Evolutionary conservation across 306 rosid species (phyloP), one percentile per base, ranked within the genome.

Genomic region (Vicia sativa): DNA sequence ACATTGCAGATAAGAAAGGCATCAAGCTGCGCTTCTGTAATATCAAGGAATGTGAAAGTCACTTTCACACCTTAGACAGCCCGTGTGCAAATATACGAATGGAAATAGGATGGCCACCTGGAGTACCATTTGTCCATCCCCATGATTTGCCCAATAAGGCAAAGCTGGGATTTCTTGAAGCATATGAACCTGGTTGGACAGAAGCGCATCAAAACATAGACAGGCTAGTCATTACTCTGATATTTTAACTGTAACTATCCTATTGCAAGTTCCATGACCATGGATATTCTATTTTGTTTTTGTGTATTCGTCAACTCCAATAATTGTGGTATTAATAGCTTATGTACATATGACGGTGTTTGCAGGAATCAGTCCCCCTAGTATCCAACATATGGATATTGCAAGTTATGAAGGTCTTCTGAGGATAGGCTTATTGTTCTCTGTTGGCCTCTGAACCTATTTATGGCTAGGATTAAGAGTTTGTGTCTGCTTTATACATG

Each of bases 181-280:
- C 99, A 13, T 93, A 88, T 70, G 99, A 93, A 83, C 99, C 99
- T 63, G 99, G 97, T 82, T 93, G 99, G 99, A 79, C 97, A 43
- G 96, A 84, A 71, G 88, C 91, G 26, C 97, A 90, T 74, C 90
- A 90, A 44, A 93, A 85, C 86, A 82, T 70, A 82, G 98, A 79
- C 89, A 89, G 83, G 86, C 89, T 79, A 86, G 96, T 88, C 91
- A 85, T 81, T 89, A 59, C 81, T 79, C 78, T 10, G 80, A 85
- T 80, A 82, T 80, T 88, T 84, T 76, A 82, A 77, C 81, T 77
- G 83, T 78, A 79, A 84, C 86, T 78, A 73, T 39, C 52, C 31
- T 60, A 28, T 35, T 35, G n/a, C n/a, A n/a, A n/a, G n/a, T n/a
- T n/a, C n/a, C n/a, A n/a, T n/a, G n/a, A n/a, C n/a, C n/a, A n/a